Base-by-base conservation (phyloP, 768 basidiomycete species). In the Boletellus emodensis region DNA sequence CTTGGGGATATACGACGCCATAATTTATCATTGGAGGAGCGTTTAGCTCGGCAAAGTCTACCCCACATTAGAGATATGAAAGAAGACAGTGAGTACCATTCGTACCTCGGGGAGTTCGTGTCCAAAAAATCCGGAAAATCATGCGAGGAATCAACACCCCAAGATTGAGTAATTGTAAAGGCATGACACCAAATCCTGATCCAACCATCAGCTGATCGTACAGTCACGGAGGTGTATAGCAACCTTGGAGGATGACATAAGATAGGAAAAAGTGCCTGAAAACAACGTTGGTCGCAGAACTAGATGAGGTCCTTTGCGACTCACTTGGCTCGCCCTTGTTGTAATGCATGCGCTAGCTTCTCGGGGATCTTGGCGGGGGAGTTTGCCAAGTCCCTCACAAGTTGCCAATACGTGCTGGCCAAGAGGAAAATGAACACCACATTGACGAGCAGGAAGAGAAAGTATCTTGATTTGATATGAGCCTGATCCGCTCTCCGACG, bases 1-100 rank as follows among this genome's bases (percentile, higher is more conserved):
- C 90, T 64, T 97, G 95, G 0, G 96, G 96, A 66, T 97, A 99
- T 11, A 99, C 93, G 44, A 88, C 80, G 44, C 96, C 96, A 58
- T 98, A 95, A 69, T 97, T 98, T 70, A 98, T 88, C 87, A 94
- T 91, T 0, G 96, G 94, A 6, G 96, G 96, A 0, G 94, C 93
- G 62, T 99, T 96, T 14, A 98, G 77, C 66, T 96, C 96, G 15
- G 94, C 95, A 56, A 84, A 94, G 61, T 99, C 95, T 97, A 61
- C 12, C 14, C 34, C 22, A 32, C n/a, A 6, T 60, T 17, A 52
- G 40, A 17, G 15, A 35, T 33, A 46, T 33, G 32, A 12, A 42
- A 10, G 26, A 2, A 39, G 12, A 14, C 22, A 3, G 13, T 5
- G 33, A 26, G 18, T 38, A 28, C 15, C 0, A 5, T 11, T 60